Conservation (phyloP, 768 basidiomycete genomes). For the Antrodiella citrinella region DNA sequence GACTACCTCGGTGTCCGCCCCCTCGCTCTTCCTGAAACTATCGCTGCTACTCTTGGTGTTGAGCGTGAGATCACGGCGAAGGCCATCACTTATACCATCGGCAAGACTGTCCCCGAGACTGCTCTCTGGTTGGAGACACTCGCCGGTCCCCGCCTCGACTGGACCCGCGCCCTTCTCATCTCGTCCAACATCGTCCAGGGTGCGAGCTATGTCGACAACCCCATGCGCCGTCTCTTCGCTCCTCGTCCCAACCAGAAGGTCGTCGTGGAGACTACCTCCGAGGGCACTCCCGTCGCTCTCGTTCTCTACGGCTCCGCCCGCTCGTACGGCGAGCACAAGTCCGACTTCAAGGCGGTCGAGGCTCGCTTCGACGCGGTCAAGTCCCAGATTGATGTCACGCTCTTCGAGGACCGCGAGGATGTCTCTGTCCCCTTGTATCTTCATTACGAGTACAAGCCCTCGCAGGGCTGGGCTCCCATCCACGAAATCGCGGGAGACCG, state of each 20-base stretch:
- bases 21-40: slow-evolving; percentile 25
- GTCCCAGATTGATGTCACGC: slow-evolving; percentile 56
- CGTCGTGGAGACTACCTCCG: slow-evolving; percentile 37
- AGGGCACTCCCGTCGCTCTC: slow-evolving; percentile 47
- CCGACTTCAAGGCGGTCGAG: slow-evolving; percentile 77
- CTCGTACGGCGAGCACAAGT: slow-evolving; percentile 65
- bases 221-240: slow-evolving; percentile 76
- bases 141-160: slow-evolving; percentile 73
- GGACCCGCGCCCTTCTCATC: slow-evolving; percentile 80
- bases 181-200: slow-evolving; percentile 86
- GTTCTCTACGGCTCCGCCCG: slow-evolving; percentile 72
- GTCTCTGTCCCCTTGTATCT: slow-evolving; percentile 74
- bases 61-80: slow-evolving; percentile 33
- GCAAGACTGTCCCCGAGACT: slow-evolving; percentile 44
- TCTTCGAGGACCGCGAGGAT: slow-evolving; percentile 78
- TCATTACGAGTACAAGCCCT: slow-evolving; percentile 80
- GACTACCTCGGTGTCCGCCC: slow-evolving; percentile 74
- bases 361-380: slow-evolving; percentile 49
- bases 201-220: slow-evolving; percentile 78
- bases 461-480: slow-evolving; percentile 85
- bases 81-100: slow-evolving; percentile 42
- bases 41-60: slow-evolving; percentile 33
- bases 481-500: slow-evolving; percentile 81
- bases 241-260: slow-evolving; percentile 78
- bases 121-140: slow-evolving; percentile 78